These are phyloP conservation scores for Globisporangium megalacanthum DNA, from an alignment of 352 stramenopile species.

Conservation along the genomic window DNA sequence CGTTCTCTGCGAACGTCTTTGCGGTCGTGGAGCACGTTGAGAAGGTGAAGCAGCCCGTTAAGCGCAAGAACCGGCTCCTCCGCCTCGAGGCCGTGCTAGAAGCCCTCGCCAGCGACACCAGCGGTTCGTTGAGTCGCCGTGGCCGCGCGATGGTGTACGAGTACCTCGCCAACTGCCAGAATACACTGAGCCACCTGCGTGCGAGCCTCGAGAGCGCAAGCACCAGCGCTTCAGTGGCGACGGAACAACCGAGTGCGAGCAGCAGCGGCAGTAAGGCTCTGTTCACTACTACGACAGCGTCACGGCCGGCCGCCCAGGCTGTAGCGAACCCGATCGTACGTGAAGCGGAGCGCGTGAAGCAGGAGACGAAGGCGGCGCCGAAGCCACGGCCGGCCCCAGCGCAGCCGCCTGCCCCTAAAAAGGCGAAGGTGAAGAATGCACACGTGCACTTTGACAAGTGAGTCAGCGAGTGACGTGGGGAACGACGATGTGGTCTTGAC, in stretches of 20 bases:
- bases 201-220: background rate
- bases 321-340: background rate
- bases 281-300: background rate
- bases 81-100: conserved; percentile 43
- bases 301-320: too few relatives aligned
- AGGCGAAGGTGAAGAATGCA: background rate
- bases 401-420: background rate
- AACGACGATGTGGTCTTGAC: too few relatives aligned
- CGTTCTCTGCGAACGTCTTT: conserved; percentile 32
- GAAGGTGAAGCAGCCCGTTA: conserved; percentile 25
- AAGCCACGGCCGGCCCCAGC: background rate
- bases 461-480: background rate
- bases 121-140: conserved; percentile 22
- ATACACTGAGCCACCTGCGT: conserved; percentile 17
- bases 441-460: conserved; percentile 37
- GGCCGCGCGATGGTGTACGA: conserved; percentile 29
- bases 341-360: background rate
- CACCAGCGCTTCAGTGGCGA: background rate
- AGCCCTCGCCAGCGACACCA: conserved; percentile 21
- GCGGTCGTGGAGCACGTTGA: conserved; percentile 36
- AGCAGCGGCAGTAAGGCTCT: background rate
- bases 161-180: conserved; percentile 40
- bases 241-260: background rate
- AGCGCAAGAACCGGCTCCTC: conserved; percentile 40
- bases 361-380: background rate